Base-by-base conservation (phyloP, 2,329 filamentous ascomycete species). In the Monilinia fructigena region DNA sequence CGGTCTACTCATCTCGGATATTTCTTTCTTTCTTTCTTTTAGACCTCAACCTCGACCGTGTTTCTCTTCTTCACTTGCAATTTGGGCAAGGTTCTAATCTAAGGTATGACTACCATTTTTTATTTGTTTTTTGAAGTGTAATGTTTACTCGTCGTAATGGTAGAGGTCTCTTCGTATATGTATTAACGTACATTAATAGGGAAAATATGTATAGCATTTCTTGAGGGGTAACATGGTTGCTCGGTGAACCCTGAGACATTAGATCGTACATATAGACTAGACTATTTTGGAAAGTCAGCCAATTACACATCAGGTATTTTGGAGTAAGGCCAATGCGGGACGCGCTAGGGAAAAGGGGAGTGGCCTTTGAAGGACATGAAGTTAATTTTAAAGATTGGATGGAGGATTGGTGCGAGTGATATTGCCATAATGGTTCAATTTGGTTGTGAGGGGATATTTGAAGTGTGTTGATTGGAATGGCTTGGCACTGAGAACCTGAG, bases 201-300 rank as follows among this genome's bases (percentile, higher is more conserved):
- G n/a, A 20, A 47, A 59, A 47, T 58, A 45, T 58, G 38, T 38
- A 58, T 45, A 12, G n/a, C 55, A 45, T 42, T 42, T 42, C 40
- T 42, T 16, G 40, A 42, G 12, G 40, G 47, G 55, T 16, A 59
- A 59, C 40, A 45, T 47, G 40, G 55, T 59, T 59, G 55, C 55
- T 59, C 40, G 40, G 55, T 40, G 55, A 59, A 42, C 55, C 55
- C 55, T 45, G 55, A 59, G 26, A 58, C 40, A 58, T 58, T 28
- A 38, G 42, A 28, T 20, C 23, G 26, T 58, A 58, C 23, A 58
- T 38, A 58, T 18, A 3, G 38, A n/a, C 55, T 58, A 58, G 40
- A 20, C 55, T 58, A 1, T 28, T 45, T 31, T 58, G 0, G 55
- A 38, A 58, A 28, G 23, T 18, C 16, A 18, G 42, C 55, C 55